These are phyloP conservation scores for Pichiaceae sp. DNA, from an alignment of 1,139 yeast genomes.

Conservation along the genomic window DNA sequence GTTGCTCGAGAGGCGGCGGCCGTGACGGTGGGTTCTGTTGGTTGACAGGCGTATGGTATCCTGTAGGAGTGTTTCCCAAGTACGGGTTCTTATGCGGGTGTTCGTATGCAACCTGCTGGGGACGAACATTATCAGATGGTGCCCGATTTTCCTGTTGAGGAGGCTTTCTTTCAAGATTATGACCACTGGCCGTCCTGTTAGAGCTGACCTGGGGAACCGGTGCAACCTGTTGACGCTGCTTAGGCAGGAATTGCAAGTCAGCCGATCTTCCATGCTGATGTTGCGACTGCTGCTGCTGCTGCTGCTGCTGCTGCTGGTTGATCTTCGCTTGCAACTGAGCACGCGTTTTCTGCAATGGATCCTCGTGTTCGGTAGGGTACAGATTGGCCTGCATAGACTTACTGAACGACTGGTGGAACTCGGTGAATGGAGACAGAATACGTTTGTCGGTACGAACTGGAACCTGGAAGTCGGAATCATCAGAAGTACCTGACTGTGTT, in stretches of 20 bases:
- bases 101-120: constrained; percentile 3
- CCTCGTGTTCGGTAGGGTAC: neutral
- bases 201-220: neutral
- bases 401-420: constrained; percentile 40
- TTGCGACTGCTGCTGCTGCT: neutral
- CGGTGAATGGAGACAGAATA: constrained; percentile 38
- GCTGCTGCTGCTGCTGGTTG: neutral
- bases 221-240: neutral
- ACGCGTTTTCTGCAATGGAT: neutral
- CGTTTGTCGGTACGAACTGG: constrained; percentile 3
- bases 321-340: constrained; percentile 2
- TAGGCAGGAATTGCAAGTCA: neutral
- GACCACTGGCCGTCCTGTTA: neutral
- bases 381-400: constrained; percentile 18
- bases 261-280: neutral
- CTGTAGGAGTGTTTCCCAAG: neutral
- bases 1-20: neutral
- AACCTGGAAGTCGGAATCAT: constrained; percentile 11
- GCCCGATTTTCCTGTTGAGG: constrained; percentile 3
- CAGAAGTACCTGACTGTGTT: constrained; percentile 8
- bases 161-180: constrained; percentile 10
- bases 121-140: constrained; percentile 4
- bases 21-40: constrained; percentile 1
- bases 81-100: neutral
- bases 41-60: constrained; percentile 1